Percentiles rank a stretch among this genome's conserved stretches.
These are phyloP conservation scores for Lipomyces spencermartinsiae DNA, from an alignment of 805 yeast species.

Conservation along the genomic window DNA sequence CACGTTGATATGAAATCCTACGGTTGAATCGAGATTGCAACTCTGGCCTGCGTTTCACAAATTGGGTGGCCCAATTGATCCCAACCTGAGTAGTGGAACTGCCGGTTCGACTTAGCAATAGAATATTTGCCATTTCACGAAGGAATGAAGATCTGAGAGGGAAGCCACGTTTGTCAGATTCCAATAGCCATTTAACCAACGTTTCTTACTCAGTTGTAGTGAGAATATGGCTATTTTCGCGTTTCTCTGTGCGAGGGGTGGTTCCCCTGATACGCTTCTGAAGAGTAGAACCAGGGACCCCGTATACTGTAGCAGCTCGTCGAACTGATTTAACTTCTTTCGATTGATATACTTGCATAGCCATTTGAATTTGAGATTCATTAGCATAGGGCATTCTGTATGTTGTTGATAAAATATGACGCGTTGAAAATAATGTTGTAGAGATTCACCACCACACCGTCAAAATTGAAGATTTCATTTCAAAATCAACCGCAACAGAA, in stretches of 20 bases:
- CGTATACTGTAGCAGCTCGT: not conserved
- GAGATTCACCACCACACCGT: too few relatives aligned
- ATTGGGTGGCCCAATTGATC: constrained; percentile 1
- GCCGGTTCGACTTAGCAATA: not conserved
- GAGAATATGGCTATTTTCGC: not conserved
- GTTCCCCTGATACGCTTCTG: not conserved
- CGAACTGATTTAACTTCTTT: not conserved
- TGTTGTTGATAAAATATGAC: not conserved
- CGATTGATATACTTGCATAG: not conserved
- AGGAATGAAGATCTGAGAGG: not conserved
- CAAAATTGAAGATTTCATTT: too few relatives aligned
- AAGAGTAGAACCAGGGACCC: not conserved
- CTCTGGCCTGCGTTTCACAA: constrained; percentile 2
- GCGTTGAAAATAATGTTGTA: not conserved
- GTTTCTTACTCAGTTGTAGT: not conserved
- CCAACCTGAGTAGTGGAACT: constrained; percentile 1
- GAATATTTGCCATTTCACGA: not conserved
- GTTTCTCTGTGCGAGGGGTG: not conserved
- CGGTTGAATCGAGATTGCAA: not conserved
- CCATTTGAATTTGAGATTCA: not conserved
- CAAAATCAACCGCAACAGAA: too few relatives aligned
- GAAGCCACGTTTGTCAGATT: not conserved
- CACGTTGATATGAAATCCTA: constrained; percentile 1
- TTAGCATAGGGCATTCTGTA: not conserved
- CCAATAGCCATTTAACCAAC: not conserved